Base-by-base conservation (phyloP, 305 asterid species). In the Fraxinus sp. region DNA sequence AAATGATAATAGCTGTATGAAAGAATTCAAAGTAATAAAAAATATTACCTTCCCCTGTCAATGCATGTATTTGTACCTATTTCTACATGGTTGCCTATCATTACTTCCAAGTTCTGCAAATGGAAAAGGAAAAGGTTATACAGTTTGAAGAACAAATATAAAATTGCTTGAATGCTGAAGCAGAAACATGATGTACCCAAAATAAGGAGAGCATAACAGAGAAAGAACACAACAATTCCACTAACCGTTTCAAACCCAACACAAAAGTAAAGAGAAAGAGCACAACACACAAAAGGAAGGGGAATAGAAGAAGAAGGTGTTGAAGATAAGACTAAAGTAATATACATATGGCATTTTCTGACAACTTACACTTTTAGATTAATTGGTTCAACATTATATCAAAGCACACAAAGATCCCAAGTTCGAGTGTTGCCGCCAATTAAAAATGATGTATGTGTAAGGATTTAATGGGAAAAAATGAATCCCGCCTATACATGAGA, bases 51-150 rank as follows among this genome's bases (percentile, higher is more conserved):
- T 24, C 28, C 28, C 28, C 28, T 24, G 77, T 55, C 73, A 39
- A 95, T 92, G 89, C 98, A 94, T 4, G 97, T 87, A 79, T 93
- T 94, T 80, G 99, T 94, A 86, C 98, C 98, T 20, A 95, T 91
- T 84, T 93, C 98, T 74, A 95, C 97, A 74, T 89, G 90, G 86
- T 90, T 87, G 78, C 98, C 99, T 78, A 94, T 89, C 75, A 81
- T 88, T 85, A 86, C 97, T 85, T 88, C 88, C 89, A 93, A 82
- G 85, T 28, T 84, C 97, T 95, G 90, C 77, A 87, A 36, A 82
- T 11, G 52, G 22, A 26, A 44, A 68, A 37, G 36, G 44, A 36
- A 85, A 55, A 44, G 76, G 39, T 35, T 77, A 20, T 16, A 16
- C 22, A 5, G 26, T 3, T 57, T 57, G 68, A 16, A 76, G n/a